Conservation (phyloP, 495 filamentous ascomycete species). For the Penicillium ucsense region DNA sequence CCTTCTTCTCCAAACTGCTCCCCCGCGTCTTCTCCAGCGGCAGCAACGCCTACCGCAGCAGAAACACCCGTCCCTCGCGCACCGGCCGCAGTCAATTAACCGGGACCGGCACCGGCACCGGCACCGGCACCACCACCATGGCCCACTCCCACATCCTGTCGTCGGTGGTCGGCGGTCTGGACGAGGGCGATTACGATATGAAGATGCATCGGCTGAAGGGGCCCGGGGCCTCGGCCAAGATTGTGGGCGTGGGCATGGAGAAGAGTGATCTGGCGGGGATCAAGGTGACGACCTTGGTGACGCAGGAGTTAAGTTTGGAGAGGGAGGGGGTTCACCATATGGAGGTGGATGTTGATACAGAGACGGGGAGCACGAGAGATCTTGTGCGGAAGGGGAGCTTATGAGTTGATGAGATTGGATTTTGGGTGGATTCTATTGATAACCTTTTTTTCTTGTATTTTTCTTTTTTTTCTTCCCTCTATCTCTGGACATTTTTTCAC, state of each 20-base stretch:
- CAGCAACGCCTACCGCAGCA: slow-evolving; percentile 20
- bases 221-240: slow-evolving; percentile 1
- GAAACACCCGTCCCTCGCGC: slow-evolving; percentile 10
- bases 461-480: neutral
- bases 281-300: slow-evolving; percentile 26
- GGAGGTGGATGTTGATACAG: slow-evolving; percentile 10
- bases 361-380: slow-evolving; percentile 17
- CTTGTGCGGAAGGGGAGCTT: slow-evolving; percentile 17
- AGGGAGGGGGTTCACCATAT: neutral
- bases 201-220: slow-evolving; percentile 9
- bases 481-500: neutral
- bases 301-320: slow-evolving; percentile 13
- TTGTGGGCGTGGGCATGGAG: neutral
- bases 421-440: neutral
- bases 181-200: slow-evolving; percentile 12
- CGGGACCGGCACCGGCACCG: slow-evolving; percentile 12
- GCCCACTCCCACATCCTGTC: slow-evolving; percentile 15
- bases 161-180: slow-evolving; percentile 13
- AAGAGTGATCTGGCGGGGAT: slow-evolving; percentile 10
- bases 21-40: slow-evolving; percentile 26
- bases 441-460: neutral
- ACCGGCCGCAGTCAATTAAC: slow-evolving; percentile 11
- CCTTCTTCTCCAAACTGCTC: slow-evolving; percentile 35
- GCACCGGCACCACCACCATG: too few species aligned
- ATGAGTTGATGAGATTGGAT: slow-evolving; percentile 7